Conservation (phyloP, 2,329 filamentous ascomycete species). For the Paracorniculantispora psalliotae region DNA sequence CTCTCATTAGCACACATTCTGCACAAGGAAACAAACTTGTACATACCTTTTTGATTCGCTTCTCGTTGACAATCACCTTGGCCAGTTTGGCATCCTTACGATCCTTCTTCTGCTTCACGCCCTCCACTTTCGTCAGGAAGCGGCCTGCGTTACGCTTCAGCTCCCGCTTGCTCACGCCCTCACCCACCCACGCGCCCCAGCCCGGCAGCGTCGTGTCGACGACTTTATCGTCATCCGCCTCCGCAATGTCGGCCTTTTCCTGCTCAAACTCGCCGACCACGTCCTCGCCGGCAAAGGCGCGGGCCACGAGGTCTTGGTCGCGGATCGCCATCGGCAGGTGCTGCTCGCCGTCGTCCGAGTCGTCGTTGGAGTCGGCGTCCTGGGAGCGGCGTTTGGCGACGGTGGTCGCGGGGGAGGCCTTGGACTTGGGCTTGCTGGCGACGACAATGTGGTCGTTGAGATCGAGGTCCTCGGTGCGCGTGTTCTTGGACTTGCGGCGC, state of each 20-base stretch:
- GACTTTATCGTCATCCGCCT: slow-evolving; percentile 77
- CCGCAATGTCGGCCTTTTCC: slow-evolving; percentile 68
- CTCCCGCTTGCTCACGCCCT: slow-evolving; percentile 69
- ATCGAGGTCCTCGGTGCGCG: slow-evolving; percentile 34
- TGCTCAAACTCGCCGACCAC: slow-evolving; percentile 73
- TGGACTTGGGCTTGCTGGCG: slow-evolving; percentile 26
- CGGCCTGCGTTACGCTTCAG: slow-evolving; percentile 58
- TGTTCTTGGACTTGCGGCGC: slow-evolving; percentile 34
- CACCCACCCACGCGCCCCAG: slow-evolving; percentile 90
- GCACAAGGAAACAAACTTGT: too few species aligned
- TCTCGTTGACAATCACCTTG: slow-evolving; percentile 89
- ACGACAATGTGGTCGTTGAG: slow-evolving; percentile 27
- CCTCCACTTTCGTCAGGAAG: slow-evolving; percentile 62
- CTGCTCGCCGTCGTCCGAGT: slow-evolving; percentile 42
- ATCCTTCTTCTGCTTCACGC: slow-evolving; percentile 67
- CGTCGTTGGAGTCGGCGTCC: slow-evolving; percentile 27
- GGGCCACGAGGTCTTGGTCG: slow-evolving; percentile 66
- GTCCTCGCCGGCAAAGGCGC: slow-evolving; percentile 85
- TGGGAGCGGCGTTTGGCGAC: slow-evolving; percentile 10
- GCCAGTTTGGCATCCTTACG: slow-evolving; percentile 79
- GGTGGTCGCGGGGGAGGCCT: slow-evolving; percentile 19
- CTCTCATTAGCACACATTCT: slow-evolving; percentile 15
- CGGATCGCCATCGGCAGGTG: slow-evolving; percentile 54
- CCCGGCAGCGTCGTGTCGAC: slow-evolving; percentile 83
- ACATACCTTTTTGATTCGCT: slow-evolving; percentile 73